A percentile compares a stretch with the other conserved stretches of the same genome.
phyloP scores from a whole-genome alignment of 2,329 filamentous ascomycete species.

The Ophiostoma himal-ulmi region DNA sequence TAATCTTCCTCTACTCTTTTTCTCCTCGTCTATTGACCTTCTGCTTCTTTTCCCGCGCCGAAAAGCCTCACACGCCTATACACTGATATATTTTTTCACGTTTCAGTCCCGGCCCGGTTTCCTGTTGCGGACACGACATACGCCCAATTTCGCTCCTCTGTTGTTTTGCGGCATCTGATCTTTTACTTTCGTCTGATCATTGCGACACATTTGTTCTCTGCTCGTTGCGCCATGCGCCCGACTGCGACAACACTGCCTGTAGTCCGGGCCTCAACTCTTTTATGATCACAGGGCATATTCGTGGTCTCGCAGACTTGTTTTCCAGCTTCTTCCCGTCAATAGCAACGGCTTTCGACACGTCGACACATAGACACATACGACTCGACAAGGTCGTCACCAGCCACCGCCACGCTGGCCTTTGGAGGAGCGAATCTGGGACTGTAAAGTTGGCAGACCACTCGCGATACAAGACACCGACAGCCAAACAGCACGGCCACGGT shows the following conservation, averaged over 20 bases:
- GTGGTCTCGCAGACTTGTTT: neutral
- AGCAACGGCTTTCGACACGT: neutral
- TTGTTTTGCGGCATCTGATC: neutral
- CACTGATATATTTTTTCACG: neutral
- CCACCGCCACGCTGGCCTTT: neutral
- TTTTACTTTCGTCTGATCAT: constrained; percentile 5
- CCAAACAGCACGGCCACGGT: neutral
- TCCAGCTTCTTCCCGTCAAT: neutral
- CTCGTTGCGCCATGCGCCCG: constrained; percentile 23
- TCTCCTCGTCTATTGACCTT: neutral
- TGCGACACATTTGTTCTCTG: neutral
- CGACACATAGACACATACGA: neutral
- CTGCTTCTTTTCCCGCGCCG: neutral
- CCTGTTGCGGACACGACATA: neutral
- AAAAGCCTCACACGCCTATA: neutral
- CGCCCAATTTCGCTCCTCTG: neutral
- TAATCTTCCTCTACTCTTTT: neutral
- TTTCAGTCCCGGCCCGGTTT: neutral
- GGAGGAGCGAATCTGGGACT: neutral
- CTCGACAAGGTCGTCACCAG: neutral
- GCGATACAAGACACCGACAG: neutral
- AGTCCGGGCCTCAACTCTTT: constrained; percentile 18
- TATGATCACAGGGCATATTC: constrained; percentile 1
- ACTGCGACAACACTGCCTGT: constrained; percentile 20
- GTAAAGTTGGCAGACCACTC: neutral